Percentiles rank a stretch among this genome's conserved stretches.
These are phyloP conservation scores for Clonostachys sp. DNA, from an alignment of 2,329 filamentous ascomycete species.

Conservation along the genomic window DNA sequence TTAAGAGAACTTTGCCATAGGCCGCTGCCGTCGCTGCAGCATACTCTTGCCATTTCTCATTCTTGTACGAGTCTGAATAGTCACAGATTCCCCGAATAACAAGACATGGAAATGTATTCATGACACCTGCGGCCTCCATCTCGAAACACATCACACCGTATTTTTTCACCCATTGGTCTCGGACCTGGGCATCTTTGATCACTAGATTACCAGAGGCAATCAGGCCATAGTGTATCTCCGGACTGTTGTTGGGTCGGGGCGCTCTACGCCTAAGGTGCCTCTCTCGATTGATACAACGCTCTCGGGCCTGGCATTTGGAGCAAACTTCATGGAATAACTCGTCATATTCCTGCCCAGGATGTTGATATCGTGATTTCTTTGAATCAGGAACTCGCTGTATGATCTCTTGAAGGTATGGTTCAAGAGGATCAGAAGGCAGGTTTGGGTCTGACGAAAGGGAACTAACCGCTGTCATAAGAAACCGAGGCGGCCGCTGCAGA, in stretches of 20 bases:
- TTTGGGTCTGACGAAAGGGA: neutral
- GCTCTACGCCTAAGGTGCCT: neutral
- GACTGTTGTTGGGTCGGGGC: neutral
- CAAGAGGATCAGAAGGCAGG: neutral
- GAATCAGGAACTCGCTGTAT: neutral
- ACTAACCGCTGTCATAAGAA: neutral
- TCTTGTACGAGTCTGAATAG: slow-evolving; percentile 29
- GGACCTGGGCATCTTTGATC: neutral
- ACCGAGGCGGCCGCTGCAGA: neutral
- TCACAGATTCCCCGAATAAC: slow-evolving; percentile 27
- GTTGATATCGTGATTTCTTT: neutral
- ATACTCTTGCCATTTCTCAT: slow-evolving; percentile 23
- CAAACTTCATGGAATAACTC: neutral
- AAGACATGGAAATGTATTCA: slow-evolving; percentile 17
- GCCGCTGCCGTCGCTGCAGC: slow-evolving; percentile 22
- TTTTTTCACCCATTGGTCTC: slow-evolving; percentile 3
- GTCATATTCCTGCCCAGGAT: neutral
- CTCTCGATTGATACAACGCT: neutral
- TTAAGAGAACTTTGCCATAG: slow-evolving; percentile 1
- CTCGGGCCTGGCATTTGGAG: too few relatives aligned
- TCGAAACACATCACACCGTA: slow-evolving; percentile 22
- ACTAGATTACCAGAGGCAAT: slow-evolving; percentile 3
- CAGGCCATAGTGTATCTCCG: slow-evolving; percentile 4
- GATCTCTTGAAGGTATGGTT: neutral
- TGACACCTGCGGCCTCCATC: slow-evolving; percentile 3